Evolutionary conservation across 805 yeast species (phyloP).

Genomic region (Yamadazyma takamatsuzukensis): DNA sequence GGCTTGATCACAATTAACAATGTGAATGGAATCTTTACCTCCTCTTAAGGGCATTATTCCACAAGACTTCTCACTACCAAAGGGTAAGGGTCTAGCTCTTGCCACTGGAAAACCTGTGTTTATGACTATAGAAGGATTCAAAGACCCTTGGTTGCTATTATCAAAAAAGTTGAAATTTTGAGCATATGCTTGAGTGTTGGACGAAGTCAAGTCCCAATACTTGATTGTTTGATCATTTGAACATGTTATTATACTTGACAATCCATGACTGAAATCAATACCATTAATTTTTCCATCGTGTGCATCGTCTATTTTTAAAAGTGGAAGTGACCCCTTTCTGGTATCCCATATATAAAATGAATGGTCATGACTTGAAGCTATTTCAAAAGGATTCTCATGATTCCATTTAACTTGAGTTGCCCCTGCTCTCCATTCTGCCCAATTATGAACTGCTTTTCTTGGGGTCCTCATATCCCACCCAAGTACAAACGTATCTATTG

Average conservation of each 20-base stretch:
- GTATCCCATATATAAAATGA: slow-evolving; percentile 84
- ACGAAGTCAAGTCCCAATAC: slow-evolving; percentile 63
- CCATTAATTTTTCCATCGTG: slow-evolving; percentile 89
- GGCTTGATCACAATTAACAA: slow-evolving; percentile 46
- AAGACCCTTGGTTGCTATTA: slow-evolving; percentile 8
- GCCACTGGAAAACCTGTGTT: slow-evolving; percentile 81
- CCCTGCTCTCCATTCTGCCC: slow-evolving; percentile 95
- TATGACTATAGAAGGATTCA: slow-evolving; percentile 55
- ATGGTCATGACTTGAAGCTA: slow-evolving; percentile 86
- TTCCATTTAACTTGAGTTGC: slow-evolving; percentile 97
- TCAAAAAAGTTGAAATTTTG: slow-evolving; percentile 18
- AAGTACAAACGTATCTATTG: slow-evolving; percentile 82
- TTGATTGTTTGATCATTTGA: slow-evolving; percentile 82
- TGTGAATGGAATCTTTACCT: slow-evolving; percentile 62
- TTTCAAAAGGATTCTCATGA: slow-evolving; percentile 62
- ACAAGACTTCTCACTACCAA: slow-evolving; percentile 70
- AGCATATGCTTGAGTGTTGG: slow-evolving; percentile 7
- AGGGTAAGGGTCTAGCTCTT: slow-evolving; percentile 84
- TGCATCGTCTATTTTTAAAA: slow-evolving; percentile 58
- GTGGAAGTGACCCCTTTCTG: slow-evolving; percentile 75
- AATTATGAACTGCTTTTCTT: slow-evolving; percentile 63
- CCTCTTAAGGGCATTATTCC: slow-evolving; percentile 90
- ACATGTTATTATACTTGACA: slow-evolving; percentile 66
- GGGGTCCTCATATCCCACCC: slow-evolving; percentile 92
- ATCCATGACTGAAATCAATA: slow-evolving; percentile 69